Conservation (phyloP, 2,329 filamentous ascomycete genomes). For the Didymella sp. region DNA sequence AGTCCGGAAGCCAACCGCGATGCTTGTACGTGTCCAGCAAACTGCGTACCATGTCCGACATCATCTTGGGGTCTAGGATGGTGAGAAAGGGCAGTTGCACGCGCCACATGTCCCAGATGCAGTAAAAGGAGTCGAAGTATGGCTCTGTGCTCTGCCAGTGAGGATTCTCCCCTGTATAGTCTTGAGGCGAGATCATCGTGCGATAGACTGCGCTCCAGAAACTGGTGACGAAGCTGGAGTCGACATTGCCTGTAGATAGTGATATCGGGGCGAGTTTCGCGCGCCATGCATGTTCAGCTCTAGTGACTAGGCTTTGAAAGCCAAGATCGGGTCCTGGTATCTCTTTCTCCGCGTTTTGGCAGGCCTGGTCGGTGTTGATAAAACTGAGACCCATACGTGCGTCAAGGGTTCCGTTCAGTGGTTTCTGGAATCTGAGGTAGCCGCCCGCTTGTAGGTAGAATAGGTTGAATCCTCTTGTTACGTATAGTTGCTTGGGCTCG, state of each 20-base stretch:
- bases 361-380: not conserved
- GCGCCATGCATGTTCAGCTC: not conserved
- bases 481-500: not conserved
- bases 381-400: not conserved
- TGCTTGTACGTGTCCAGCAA: slow-evolving; percentile 75
- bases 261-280: not conserved
- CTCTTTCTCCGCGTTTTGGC: not conserved
- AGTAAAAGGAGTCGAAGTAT: slow-evolving; percentile 66
- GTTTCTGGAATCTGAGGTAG: not conserved
- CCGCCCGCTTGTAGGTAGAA: not conserved
- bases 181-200: slow-evolving; percentile 41
- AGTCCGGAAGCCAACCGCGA: slow-evolving; percentile 77
- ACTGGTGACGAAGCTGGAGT: not conserved
- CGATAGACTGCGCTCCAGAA: not conserved
- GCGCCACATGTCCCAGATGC: slow-evolving; percentile 59
- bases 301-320: not conserved
- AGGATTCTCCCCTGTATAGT: slow-evolving; percentile 58
- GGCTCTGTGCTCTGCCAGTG: slow-evolving; percentile 54
- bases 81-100: slow-evolving; percentile 70
- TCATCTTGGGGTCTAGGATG: slow-evolving; percentile 68
- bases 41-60: slow-evolving; percentile 48
- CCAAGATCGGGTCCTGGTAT: not conserved
- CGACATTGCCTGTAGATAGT: not conserved
- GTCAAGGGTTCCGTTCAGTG: not conserved
- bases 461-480: not conserved